Base-by-base conservation (phyloP, 768 basidiomycete genomes). In the Cubamyces sp. region DNA sequence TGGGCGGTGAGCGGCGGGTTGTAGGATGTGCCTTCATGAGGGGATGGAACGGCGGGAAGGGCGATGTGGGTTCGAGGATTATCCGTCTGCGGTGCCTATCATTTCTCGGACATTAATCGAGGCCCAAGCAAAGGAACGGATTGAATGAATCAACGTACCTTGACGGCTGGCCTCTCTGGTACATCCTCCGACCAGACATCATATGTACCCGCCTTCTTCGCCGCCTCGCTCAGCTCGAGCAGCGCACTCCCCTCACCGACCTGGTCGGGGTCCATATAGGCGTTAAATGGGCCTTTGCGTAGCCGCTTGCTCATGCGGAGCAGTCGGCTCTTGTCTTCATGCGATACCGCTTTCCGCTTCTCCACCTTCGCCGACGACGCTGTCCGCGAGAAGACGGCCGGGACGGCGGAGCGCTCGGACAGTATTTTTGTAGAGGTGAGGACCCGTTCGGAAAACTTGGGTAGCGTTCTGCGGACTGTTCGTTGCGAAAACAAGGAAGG, bases 11-110 rank as follows among this genome's bases (percentile, higher is more conserved):
- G 84, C 0, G 87, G 85, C 0, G 95, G 95, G 71, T 97, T 97
- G 72, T 98, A 98, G 18, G 93, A 95, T 3, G 88, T 83, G 19
- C 95, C 95, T 34, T 85, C 85, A 66, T 92, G 91, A 0, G 95
- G 95, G 3, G 86, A 76, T 1, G 77, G 68, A 0, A 94, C 83
- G 0, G 92, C 88, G 1, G 88, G 84, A 0, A 90, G 65, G 9
- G 82, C 78, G 61, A 92, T 92, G 21, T 73, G 58, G 21, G 83
- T 69, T 42, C 83, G 81, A 0, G 81, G 80, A 56, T 82, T 79
- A 11, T 71, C 70, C 3, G 78, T 72, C 0, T 76, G 66, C 6
- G 88, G 87, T 45, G 82, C 76, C 86, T 88, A 18, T 55, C 18
- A 19, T 16, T 46, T 61, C 1, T 34, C 46, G 47, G 48, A 40